phyloP scores from a whole-genome alignment of 2,329 filamentous ascomycete genomes.

The Orbilia quercus region DNA sequence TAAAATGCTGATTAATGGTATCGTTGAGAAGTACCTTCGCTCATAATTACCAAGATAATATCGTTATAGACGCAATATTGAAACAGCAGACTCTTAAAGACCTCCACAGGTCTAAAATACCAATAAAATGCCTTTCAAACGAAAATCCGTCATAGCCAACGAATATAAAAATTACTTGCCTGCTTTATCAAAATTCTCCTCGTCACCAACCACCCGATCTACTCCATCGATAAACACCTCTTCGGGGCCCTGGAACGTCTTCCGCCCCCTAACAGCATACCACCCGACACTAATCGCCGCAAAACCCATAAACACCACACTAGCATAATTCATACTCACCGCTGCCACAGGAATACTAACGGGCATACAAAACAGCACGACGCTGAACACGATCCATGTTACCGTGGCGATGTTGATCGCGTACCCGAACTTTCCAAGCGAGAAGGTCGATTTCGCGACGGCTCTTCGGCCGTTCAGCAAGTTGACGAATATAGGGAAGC shows the following conservation, averaged over 20 bases:
- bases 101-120: no score
- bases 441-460: conserved; percentile 74
- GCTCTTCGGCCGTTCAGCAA: conserved; percentile 74
- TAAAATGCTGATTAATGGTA: no score
- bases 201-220: conserved; percentile 7
- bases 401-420: conserved; percentile 75
- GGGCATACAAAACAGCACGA: conserved; percentile 82
- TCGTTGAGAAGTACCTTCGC: no score
- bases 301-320: conserved; percentile 74
- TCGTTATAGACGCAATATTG: no score
- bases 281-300: conserved; percentile 71
- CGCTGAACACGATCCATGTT: conserved; percentile 76
- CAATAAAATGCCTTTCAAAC: no score
- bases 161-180: no score
- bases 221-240: conserved; percentile 45
- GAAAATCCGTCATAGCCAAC: no score
- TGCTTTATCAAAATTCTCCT: conserved; percentile 18
- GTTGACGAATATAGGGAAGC: conserved; percentile 78
- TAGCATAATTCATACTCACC: conserved; percentile 74
- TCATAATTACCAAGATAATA: no score
- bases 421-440: conserved; percentile 76
- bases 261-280: conserved; percentile 73
- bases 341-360: conserved; percentile 70
- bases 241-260: conserved; percentile 72
- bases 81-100: no score